A percentile compares a stretch with the other conserved stretches of the same genome.
These are phyloP conservation scores for Clonostachys rosea DNA, from an alignment of 2,329 filamentous ascomycete species.

Conservation along the genomic window DNA sequence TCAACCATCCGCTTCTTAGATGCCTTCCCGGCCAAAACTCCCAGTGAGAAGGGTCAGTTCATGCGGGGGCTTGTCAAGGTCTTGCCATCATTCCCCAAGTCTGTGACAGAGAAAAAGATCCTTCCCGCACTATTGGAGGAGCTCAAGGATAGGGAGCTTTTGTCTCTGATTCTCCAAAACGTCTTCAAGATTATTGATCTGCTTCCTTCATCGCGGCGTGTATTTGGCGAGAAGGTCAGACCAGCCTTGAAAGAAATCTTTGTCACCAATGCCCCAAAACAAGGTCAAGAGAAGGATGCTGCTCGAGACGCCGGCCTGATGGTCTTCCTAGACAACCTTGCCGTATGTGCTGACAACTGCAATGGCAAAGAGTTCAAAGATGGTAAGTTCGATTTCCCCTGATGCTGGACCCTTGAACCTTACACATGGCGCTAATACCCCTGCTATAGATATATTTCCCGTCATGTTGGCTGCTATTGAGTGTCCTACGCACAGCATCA, in stretches of 20 bases:
- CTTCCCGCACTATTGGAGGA: conserved; percentile 87
- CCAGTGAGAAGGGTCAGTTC: conserved; percentile 86
- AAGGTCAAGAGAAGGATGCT: conserved; percentile 69
- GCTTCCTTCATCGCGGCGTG: conserved; percentile 70
- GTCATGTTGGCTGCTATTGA: conserved; percentile 81
- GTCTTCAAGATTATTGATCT: conserved; percentile 84
- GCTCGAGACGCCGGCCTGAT: conserved; percentile 86
- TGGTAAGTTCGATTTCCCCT: conserved; percentile 42
- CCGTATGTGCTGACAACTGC: conserved; percentile 72
- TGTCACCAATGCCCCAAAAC: conserved; percentile 51
- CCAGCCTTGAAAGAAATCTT: conserved; percentile 83
- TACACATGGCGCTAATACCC: conserved; percentile 6
- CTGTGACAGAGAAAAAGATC: conserved; percentile 92
- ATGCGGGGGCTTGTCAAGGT: conserved; percentile 85
- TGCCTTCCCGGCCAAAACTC: conserved; percentile 83
- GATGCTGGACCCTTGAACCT: not conserved
- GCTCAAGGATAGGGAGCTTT: conserved; percentile 83
- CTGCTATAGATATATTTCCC: conserved; percentile 70
- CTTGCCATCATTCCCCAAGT: conserved; percentile 85
- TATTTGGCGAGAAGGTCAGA: conserved; percentile 83
- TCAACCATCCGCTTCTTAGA: conserved; percentile 96
- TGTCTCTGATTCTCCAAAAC: conserved; percentile 84
- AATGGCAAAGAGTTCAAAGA: conserved; percentile 94
- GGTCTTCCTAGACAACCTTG: conserved; percentile 82
- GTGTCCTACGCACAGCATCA: conserved; percentile 81